Conservation (phyloP, 352 stramenopile species). For the Pythium chondricola region DNA sequence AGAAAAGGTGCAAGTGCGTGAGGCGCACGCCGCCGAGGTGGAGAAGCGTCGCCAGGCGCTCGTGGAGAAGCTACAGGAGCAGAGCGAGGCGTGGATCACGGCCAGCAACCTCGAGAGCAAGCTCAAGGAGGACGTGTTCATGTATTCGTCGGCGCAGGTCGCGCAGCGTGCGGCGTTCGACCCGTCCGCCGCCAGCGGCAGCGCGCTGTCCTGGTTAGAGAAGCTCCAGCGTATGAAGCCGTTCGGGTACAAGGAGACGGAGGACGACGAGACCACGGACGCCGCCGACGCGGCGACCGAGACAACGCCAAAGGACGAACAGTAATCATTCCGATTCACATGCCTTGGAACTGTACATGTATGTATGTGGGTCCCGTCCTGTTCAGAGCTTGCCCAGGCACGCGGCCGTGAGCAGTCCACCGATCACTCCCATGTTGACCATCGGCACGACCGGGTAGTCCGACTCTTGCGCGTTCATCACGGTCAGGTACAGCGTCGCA, state of each 20-base stretch:
- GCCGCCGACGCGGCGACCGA: conserved; percentile 13
- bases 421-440: conserved; percentile 42
- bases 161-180: conserved; percentile 62
- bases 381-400: conserved; percentile 24
- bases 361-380: too few species aligned
- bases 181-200: conserved; percentile 53
- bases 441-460: conserved; percentile 47
- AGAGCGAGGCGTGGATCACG: conserved; percentile 69
- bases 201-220: conserved; percentile 80
- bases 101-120: conserved; percentile 66
- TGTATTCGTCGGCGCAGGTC: conserved; percentile 75
- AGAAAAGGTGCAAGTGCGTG: conserved; percentile 72
- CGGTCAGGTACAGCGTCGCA: conserved; percentile 43
- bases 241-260: conserved; percentile 35
- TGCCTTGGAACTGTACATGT: not conserved
- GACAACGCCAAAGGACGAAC: conserved; percentile 12
- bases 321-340: not conserved
- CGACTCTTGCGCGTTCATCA: conserved; percentile 40
- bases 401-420: conserved; percentile 25
- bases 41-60: conserved; percentile 64
- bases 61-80: conserved; percentile 48
- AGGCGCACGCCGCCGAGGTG: conserved; percentile 49
- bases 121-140: conserved; percentile 81
- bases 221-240: conserved; percentile 86
- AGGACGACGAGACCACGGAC: conserved; percentile 3